A percentile compares a stretch with the other conserved stretches of the same genome.
Conservation (phyloP, 768 basidiomycete genomes). For the Serendipita sp. region DNA sequence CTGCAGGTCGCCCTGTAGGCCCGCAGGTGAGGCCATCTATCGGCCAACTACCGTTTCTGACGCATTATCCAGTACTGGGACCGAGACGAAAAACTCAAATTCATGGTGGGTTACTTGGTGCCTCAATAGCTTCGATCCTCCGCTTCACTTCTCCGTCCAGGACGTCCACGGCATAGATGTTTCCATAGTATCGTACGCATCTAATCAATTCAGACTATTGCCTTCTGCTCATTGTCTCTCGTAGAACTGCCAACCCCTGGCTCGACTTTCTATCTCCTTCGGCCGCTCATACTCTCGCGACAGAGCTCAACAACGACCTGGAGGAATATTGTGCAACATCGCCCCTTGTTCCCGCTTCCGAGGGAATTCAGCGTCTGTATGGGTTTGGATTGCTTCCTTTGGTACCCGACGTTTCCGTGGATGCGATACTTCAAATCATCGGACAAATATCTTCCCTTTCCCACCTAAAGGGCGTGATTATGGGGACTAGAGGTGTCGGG, state of each 20-base stretch:
- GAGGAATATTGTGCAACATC: constrained; percentile 63
- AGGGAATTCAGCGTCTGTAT: constrained; percentile 46
- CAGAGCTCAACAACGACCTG: constrained; percentile 59
- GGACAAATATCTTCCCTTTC: constrained; percentile 47
- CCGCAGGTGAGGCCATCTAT: constrained; percentile 38
- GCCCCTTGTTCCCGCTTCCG: constrained; percentile 26
- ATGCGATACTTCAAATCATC: constrained; percentile 46
- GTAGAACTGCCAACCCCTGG: constrained; percentile 80
- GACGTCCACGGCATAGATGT: constrained; percentile 11
- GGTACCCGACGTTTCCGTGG: constrained; percentile 44
- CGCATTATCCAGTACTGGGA: constrained; percentile 49
- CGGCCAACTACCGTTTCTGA: not conserved
- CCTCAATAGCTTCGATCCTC: constrained; percentile 51
- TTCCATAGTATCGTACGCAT: constrained; percentile 11
- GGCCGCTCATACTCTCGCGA: constrained; percentile 49
- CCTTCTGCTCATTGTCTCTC: not conserved
- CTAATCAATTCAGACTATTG: no score
- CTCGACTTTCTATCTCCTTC: constrained; percentile 66
- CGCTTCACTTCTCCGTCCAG: not conserved
- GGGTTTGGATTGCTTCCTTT: constrained; percentile 77
- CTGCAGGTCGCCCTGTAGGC: constrained; percentile 65
- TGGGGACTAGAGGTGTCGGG: constrained; percentile 68
- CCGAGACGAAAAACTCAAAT: constrained; percentile 55
- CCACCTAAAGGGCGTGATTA: constrained; percentile 62
- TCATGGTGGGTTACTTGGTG: constrained; percentile 63